Conservation (phyloP, 495 filamentous ascomycete species). For the Aspergillus funiculosus region DNA sequence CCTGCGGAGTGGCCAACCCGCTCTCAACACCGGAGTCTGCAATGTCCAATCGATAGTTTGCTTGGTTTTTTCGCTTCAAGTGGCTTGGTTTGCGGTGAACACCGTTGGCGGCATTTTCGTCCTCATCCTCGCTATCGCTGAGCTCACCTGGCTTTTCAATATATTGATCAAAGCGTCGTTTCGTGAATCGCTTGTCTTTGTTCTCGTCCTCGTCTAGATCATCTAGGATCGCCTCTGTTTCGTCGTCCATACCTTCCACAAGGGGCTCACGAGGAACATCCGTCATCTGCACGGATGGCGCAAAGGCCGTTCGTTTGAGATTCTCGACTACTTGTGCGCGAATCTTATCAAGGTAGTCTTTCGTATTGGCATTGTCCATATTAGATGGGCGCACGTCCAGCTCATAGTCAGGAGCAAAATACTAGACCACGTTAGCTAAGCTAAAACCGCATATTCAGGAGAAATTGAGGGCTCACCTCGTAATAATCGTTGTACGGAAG, state of each 20-base stretch:
- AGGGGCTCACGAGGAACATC: slow-evolving; percentile 77
- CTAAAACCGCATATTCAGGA: neutral
- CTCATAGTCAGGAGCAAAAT: slow-evolving; percentile 95
- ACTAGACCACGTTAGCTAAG: slow-evolving; percentile 48
- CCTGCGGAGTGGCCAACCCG: slow-evolving; percentile 50
- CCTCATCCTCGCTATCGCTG: slow-evolving; percentile 86
- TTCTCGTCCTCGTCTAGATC: slow-evolving; percentile 89
- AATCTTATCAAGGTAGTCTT: slow-evolving; percentile 94
- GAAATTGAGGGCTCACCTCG: slow-evolving; percentile 54
- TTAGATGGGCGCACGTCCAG: slow-evolving; percentile 92
- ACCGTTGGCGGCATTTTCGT: slow-evolving; percentile 68
- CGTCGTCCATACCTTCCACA: slow-evolving; percentile 65
- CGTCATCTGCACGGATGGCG: slow-evolving; percentile 89
- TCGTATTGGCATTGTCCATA: slow-evolving; percentile 97
- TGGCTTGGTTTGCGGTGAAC: slow-evolving; percentile 56
- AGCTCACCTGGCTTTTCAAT: slow-evolving; percentile 68
- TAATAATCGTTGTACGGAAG: slow-evolving; percentile 99
- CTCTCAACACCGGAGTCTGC: slow-evolving; percentile 62
- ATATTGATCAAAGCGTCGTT: slow-evolving; percentile 76
- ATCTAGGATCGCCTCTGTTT: slow-evolving; percentile 81
- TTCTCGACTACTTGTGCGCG: slow-evolving; percentile 89
- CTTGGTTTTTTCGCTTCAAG: slow-evolving; percentile 58
- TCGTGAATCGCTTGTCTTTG: slow-evolving; percentile 74
- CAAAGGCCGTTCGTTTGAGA: slow-evolving; percentile 77
- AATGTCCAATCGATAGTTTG: slow-evolving; percentile 60